Conservation (phyloP, 164 flowering plant genomes). For the Stephania yunnanensis region DNA sequence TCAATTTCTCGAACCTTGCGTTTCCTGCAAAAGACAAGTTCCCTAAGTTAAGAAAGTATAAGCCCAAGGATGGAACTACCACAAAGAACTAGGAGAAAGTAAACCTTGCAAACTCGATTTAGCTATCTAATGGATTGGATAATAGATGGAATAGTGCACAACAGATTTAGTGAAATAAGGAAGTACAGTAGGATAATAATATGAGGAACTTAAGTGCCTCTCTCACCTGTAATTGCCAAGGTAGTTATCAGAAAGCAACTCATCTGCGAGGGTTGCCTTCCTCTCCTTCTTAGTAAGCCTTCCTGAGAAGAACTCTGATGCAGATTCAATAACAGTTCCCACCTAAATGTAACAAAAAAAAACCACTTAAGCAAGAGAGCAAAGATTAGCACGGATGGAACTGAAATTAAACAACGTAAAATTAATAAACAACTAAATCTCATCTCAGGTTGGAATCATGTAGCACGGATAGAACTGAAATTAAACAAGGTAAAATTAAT, state of each 20-base stretch:
- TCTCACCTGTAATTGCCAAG: conserved; percentile 59
- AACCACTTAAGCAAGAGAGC: neutral
- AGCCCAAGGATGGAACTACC: neutral
- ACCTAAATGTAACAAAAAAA: conserved; percentile 35
- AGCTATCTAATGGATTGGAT: neutral
- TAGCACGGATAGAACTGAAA: too few species aligned
- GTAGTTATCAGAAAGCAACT: conserved; percentile 55
- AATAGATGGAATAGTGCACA: neutral
- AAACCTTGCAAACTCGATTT: neutral
- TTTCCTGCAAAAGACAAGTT: conserved; percentile 43
- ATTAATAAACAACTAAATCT: neutral
- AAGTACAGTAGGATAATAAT: neutral
- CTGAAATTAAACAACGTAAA: neutral
- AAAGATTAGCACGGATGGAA: neutral
- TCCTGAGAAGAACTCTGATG: conserved; percentile 59
- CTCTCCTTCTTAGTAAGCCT: conserved; percentile 89
- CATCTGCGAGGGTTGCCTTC: conserved; percentile 74
- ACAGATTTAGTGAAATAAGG: neutral
- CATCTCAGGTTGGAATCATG: neutral
- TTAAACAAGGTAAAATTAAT: neutral
- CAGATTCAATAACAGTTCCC: conserved; percentile 72
- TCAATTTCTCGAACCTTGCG: conserved; percentile 81
- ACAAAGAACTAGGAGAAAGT: neutral
- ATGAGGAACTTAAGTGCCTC: neutral
- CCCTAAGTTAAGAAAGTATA: neutral